These are phyloP conservation scores for Aotearoamyces nothofagi DNA, from an alignment of 2,329 filamentous ascomycete genomes.

Conservation along the genomic window DNA sequence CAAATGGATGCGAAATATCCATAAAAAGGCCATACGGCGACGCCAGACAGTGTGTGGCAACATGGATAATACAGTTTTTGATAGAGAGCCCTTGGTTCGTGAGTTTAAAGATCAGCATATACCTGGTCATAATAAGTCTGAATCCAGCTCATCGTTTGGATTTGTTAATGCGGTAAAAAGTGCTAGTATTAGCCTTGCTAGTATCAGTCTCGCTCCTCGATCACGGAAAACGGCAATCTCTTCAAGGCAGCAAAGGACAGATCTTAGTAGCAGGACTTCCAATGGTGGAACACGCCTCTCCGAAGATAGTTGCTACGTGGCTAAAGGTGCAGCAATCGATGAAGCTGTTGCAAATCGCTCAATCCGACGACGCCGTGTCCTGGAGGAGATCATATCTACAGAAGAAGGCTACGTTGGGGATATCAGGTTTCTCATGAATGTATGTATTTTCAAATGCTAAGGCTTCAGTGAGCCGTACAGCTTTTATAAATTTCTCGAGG, in stretches of 20 bases:
- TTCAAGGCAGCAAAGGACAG: constrained; percentile 41
- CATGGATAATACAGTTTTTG: constrained; percentile 14
- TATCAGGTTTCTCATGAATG: constrained; percentile 73
- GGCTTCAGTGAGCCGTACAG: too few relatives aligned
- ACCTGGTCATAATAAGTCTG: constrained; percentile 36
- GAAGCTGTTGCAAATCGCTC: constrained; percentile 56
- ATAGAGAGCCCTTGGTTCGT: constrained; percentile 20
- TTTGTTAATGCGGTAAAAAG: constrained; percentile 74
- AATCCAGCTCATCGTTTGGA: constrained; percentile 60
- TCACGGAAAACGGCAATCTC: constrained; percentile 36
- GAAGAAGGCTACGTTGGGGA: constrained; percentile 85
- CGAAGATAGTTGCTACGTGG: constrained; percentile 47
- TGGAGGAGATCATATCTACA: constrained; percentile 74
- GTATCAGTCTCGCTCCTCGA: constrained; percentile 50
- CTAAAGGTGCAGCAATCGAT: constrained; percentile 40
- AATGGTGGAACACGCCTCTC: constrained; percentile 43
- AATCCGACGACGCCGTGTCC: constrained; percentile 58
- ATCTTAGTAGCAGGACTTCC: constrained; percentile 47
- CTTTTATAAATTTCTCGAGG: too few relatives aligned
- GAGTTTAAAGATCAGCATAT: constrained; percentile 8
- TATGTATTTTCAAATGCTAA: constrained; percentile 25
- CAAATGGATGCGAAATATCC: constrained; percentile 59
- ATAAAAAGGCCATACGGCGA: constrained; percentile 35
- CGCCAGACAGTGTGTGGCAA: constrained; percentile 20
- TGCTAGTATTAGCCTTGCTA: constrained; percentile 62